Evolutionary conservation across 192 early-diverging fungal genomes (phyloP).

Genomic region (Podila horticola): DNA sequence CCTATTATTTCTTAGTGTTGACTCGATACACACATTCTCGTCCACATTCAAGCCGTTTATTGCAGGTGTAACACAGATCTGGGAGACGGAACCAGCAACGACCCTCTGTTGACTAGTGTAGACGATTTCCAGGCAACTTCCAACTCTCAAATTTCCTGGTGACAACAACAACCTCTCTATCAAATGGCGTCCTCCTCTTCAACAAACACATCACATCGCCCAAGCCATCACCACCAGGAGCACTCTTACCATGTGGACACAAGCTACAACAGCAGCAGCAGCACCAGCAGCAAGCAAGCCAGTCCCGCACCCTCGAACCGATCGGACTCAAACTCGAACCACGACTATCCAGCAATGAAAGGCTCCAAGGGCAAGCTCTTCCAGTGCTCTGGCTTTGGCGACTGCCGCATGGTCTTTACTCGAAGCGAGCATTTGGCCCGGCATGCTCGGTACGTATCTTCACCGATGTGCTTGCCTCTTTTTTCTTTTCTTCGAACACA

Average conservation of each 20-base stretch:
- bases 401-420: conserved; percentile 53
- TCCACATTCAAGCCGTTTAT: too few species aligned
- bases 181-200: not conserved
- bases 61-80: too few species aligned
- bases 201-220: not conserved
- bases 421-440: conserved; percentile 47
- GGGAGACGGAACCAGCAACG: too few species aligned
- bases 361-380: conserved; percentile 43
- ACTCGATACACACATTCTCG: too few species aligned
- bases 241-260: not conserved
- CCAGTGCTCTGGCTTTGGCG: conserved; percentile 48
- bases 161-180: not conserved
- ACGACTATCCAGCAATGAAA: conserved; percentile 20
- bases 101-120: too few species aligned
- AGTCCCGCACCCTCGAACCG: conserved; percentile 39
- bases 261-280: conserved; percentile 4
- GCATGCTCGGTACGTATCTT: conserved; percentile 36
- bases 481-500: not conserved
- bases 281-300: conserved; percentile 38
- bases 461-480: too few species aligned
- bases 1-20: not conserved
- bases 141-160: not conserved
- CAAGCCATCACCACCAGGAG: conserved; percentile 5
- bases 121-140: not conserved
- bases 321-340: conserved; percentile 19